Base-by-base conservation (phyloP, 2,329 filamentous ascomycete genomes). In the Aspergillus tubingensis region DNA sequence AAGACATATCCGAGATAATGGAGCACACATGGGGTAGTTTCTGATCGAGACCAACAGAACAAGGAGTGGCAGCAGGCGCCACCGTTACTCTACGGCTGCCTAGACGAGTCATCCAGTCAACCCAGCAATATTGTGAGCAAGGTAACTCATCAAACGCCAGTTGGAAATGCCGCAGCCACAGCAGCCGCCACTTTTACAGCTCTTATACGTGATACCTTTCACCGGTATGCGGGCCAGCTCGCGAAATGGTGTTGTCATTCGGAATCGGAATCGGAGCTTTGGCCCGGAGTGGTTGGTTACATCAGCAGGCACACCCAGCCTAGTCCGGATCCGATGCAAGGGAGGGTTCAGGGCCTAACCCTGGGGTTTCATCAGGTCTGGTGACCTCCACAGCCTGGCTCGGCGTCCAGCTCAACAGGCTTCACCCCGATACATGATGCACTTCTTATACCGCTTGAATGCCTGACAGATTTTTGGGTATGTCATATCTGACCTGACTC, bases 321-420 rank as follows among this genome's bases (percentile, higher is more conserved):
- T 70, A 72, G 59, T 54, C 69, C 66, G 55, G 52, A 68, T 68
- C 44, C 57, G 58, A 66, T 59, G 62, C 62, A 70, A 68, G 67
- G 67, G 55, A 72, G 65, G 67, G 68, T 49, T 71, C 62, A 72
- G 70, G 69, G 68, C 65, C 67, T 27, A 68, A 60, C 66, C 67
- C 66, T 70, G 68, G 66, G 65, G 65, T 60, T 67, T 59, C 27
- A 38, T 32, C 39, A 54, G 57, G 62, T 69, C 67, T 69, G 63
- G 60, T 60, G 68, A 67, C 54, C 60, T 61, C 38, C 56, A 60
- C 56, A 60, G 61, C 58, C 58, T 60, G 59, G 62, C 55, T 56
- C 58, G 59, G 58, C 51, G 44, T 47, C 54, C 56, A 62, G 57
- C 55, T 36, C 52, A 43, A 36, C 56, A 57, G 41, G 48, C 49